phyloP scores from a whole-genome alignment of 1,139 yeast genomes.

The Pichia norvegensis region DNA sequence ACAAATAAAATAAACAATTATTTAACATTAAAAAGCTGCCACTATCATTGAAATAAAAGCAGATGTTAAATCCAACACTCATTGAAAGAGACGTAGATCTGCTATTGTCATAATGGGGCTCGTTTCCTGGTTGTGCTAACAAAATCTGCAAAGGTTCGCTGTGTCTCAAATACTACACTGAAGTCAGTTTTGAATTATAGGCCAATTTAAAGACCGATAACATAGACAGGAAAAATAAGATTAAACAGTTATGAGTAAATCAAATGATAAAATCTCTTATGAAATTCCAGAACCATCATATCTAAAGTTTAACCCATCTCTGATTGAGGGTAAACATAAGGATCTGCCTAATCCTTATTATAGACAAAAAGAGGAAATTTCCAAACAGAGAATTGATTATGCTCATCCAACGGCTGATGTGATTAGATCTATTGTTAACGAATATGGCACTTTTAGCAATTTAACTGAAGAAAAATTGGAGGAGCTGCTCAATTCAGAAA shows the following conservation, averaged over 20 bases:
- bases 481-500: conserved; percentile 3
- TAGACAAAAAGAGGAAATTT: conserved; percentile 3
- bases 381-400: conserved; percentile 6
- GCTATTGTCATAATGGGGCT: too few species aligned
- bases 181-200: too few species aligned
- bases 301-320: conserved; percentile 13
- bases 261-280: conserved; percentile 1
- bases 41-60: too few species aligned
- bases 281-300: conserved; percentile 5
- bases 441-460: conserved; percentile 16
- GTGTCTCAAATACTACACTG: too few species aligned
- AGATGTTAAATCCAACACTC: too few species aligned
- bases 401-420: conserved; percentile 14
- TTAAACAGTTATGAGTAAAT: not conserved
- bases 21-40: too few species aligned
- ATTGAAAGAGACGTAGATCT: too few species aligned
- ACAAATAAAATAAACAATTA: too few species aligned
- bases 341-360: conserved; percentile 15
- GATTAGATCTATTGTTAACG: conserved; percentile 15
- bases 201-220: too few species aligned
- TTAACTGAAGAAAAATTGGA: conserved; percentile 14
- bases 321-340: conserved; percentile 13
- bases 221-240: too few species aligned
- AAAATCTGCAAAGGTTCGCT: too few species aligned
- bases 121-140: too few species aligned